A percentile compares a stretch with the other conserved stretches of the same genome.
Conservation (phyloP, 805 yeast genomes). For the Yamadazyma ubonensis region DNA sequence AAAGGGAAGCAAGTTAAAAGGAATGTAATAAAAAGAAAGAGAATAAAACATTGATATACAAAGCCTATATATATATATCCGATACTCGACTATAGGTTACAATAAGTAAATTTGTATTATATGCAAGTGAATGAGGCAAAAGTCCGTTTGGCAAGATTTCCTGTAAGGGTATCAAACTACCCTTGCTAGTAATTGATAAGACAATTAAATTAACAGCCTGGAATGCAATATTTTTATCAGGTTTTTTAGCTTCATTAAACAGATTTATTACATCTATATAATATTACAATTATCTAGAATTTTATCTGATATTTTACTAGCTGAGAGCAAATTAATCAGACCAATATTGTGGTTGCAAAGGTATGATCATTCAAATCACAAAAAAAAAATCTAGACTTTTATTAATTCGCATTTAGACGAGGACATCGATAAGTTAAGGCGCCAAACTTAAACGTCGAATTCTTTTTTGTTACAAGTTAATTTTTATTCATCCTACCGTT, state of each 20-base stretch:
- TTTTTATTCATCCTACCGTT: neutral
- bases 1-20: neutral
- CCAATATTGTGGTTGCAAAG: too few relatives aligned
- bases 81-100: neutral
- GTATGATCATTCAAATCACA: too few relatives aligned
- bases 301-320: too few relatives aligned
- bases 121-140: constrained; percentile 2
- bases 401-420: neutral
- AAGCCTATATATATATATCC: neutral
- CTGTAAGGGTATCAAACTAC: constrained; percentile 2
- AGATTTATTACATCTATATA: too few relatives aligned
- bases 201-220: too few relatives aligned
- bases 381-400: neutral
- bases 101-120: neutral
- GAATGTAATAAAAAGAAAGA: neutral
- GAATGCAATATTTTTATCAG: too few relatives aligned
- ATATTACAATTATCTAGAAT: too few relatives aligned
- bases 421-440: neutral
- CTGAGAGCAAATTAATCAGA: too few relatives aligned
- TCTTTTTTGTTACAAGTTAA: neutral
- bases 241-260: neutral
- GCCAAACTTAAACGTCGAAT: neutral
- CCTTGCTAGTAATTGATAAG: constrained; percentile 1
- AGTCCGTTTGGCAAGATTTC: neutral
- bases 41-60: neutral